phyloP scores from a whole-genome alignment of 2,329 filamentous ascomycete species.

The Talaromyces sp. region DNA sequence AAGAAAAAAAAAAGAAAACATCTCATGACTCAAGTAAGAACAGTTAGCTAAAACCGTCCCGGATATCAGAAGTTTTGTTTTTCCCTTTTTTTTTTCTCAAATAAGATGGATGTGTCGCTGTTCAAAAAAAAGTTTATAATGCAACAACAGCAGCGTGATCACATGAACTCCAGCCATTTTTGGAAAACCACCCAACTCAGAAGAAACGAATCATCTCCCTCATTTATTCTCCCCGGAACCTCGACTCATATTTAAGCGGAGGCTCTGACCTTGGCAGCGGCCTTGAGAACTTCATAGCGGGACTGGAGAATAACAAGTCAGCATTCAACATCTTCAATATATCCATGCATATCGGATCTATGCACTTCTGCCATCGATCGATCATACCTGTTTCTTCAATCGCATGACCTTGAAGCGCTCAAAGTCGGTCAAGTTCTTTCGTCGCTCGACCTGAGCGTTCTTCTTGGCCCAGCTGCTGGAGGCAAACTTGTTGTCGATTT shows the following conservation, averaged over 20 bases:
- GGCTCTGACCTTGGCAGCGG: slow-evolving; percentile 86
- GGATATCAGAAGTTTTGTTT: slow-evolving; percentile 42
- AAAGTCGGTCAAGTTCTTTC: slow-evolving; percentile 92
- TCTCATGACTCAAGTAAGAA: slow-evolving; percentile 20
- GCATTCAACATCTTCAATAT: background rate
- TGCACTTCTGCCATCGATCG: background rate
- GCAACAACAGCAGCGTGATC: slow-evolving; percentile 39
- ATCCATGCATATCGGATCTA: background rate
- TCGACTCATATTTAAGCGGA: slow-evolving; percentile 57
- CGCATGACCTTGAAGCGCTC: slow-evolving; percentile 99
- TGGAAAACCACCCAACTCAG: slow-evolving; percentile 31
- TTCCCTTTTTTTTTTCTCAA: slow-evolving; percentile 21
- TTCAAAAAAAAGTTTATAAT: slow-evolving; percentile 30
- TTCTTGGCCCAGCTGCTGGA: slow-evolving; percentile 93
- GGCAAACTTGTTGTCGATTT: slow-evolving; percentile 91
- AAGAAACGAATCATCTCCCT: slow-evolving; percentile 38
- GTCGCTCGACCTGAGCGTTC: slow-evolving; percentile 77
- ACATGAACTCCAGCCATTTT: slow-evolving; percentile 25
- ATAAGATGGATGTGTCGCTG: slow-evolving; percentile 33
- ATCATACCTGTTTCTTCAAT: slow-evolving; percentile 91
- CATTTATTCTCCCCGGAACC: slow-evolving; percentile 18
- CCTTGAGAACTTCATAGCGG: slow-evolving; percentile 96
- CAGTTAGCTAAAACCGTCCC: slow-evolving; percentile 19
- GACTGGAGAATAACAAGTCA: slow-evolving; percentile 46
- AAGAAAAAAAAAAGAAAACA: slow-evolving; percentile 15